A percentile compares a stretch with the other conserved stretches of the same genome.
phyloP scores from a whole-genome alignment of 306 rosid species.

The Senna tora region DNA sequence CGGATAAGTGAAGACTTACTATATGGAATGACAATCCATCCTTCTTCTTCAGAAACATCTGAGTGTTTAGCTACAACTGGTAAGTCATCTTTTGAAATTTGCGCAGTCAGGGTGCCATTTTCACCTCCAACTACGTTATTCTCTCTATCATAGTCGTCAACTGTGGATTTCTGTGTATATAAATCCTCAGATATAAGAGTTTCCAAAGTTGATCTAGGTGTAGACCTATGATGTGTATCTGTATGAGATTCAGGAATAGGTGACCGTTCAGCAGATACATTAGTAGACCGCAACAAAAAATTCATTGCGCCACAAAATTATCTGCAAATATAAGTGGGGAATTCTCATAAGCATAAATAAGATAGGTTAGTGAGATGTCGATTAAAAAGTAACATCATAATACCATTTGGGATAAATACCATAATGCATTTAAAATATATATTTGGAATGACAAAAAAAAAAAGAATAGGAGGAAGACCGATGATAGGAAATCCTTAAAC shows the following conservation, averaged over 20 bases:
- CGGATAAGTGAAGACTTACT: slow-evolving; percentile 60
- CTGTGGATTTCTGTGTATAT: slow-evolving; percentile 42
- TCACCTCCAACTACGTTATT: slow-evolving; percentile 48
- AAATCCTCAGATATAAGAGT: slow-evolving; percentile 61
- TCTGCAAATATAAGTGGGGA: slow-evolving; percentile 41
- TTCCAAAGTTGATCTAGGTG: slow-evolving; percentile 63
- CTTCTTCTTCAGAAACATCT: slow-evolving; percentile 86
- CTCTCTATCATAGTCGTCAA: slow-evolving; percentile 56
- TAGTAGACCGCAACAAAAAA: slow-evolving; percentile 70
- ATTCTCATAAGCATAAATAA: background rate
- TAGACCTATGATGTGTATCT: slow-evolving; percentile 37
- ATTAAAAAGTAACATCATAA: background rate
- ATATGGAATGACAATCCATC: slow-evolving; percentile 86
- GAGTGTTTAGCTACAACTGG: slow-evolving; percentile 60
- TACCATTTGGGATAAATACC: background rate
- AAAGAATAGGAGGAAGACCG: background rate
- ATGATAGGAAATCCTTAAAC: background rate
- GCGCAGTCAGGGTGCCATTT: slow-evolving; percentile 41
- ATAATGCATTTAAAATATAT: background rate
- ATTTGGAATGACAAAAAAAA: background rate
- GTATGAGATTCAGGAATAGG: slow-evolving; percentile 44
- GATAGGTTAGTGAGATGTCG: background rate
- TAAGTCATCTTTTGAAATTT: slow-evolving; percentile 44
- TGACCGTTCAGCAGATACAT: slow-evolving; percentile 54
- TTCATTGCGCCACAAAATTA: slow-evolving; percentile 56